Evolutionary conservation across 441 rosid genomes (phyloP), one percentile per base, ranked within the genome.

Genomic region (Hura crepitans): DNA sequence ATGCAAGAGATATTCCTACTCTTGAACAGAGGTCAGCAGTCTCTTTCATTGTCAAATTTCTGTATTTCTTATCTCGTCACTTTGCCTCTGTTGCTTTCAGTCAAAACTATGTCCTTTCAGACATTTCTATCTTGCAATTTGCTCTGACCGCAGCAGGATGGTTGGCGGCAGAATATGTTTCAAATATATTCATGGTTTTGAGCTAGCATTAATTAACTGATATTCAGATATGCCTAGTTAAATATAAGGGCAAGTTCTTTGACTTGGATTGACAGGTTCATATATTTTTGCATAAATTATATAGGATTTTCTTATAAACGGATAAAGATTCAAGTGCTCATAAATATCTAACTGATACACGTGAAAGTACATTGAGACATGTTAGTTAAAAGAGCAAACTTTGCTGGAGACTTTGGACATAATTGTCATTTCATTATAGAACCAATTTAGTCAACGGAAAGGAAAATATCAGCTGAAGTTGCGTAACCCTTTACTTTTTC

Each of bases 11-110:
- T 81, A 77, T 62, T 77, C 97, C 85, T 64, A 87, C 84, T 68
- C 89, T 90, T 74, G 96, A 95, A 58, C 93, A 92, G 80, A 90
- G 99, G 98, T 92, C 65, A 54, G 47, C 42, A 25, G 43, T 68
- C 37, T 61, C 66, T 68, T 70, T 58, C 31, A 61, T 70, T 27
- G 11, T 50, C 53, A 39, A n/a, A 62, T 43, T 28, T 54, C 15
- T 64, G 60, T 67, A 13, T 20, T 66, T 76, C 3, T 66, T 58
- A 27, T 28, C 30, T 25, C 42, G 0, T 42, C n/a, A 5, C 39
- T 56, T 25, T 45, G 30, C 9, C 18, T 20, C 23, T 27, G 37
- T 9, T 20, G 20, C 10, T 53, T 2, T 33, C 42, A 30, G 45
- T 47, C 1, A 20, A 43, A 63, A 62, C 6, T 30, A 13, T 42